Evolutionary conservation across 2,329 filamentous ascomycete genomes (phyloP).

Genomic region (Cadophora gregata): DNA sequence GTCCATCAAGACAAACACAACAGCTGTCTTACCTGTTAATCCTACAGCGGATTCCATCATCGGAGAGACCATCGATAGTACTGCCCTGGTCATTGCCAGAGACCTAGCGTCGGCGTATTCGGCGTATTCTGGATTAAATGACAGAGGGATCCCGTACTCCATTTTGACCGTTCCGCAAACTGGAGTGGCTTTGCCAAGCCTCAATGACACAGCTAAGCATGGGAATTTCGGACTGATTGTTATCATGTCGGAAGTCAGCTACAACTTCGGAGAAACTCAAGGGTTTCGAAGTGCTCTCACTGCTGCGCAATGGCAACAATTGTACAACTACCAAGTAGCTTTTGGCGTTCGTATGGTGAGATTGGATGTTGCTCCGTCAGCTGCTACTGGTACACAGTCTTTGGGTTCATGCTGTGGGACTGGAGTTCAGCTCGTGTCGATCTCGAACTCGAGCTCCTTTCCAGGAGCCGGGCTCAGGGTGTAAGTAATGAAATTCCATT

Average conservation of each 20-base stretch:
- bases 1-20: conserved; percentile 19
- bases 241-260: conserved; percentile 42
- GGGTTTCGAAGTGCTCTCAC: conserved; percentile 50
- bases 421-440: conserved; percentile 56
- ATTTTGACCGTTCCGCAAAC: conserved; percentile 58
- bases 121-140: conserved; percentile 60
- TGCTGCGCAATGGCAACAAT: conserved; percentile 58
- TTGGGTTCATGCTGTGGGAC: conserved; percentile 52
- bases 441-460: conserved; percentile 60
- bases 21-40: not conserved
- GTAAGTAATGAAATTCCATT: not conserved
- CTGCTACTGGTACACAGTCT: conserved; percentile 51
- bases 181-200: conserved; percentile 56
- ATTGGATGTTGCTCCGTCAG: conserved; percentile 60
- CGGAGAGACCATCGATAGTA: conserved; percentile 43
- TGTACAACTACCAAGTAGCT: conserved; percentile 62
- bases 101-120: conserved; percentile 56
- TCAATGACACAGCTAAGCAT: conserved; percentile 53
- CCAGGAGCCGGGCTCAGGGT: conserved; percentile 57
- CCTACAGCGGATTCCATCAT: not conserved
- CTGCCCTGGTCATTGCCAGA: conserved; percentile 61
- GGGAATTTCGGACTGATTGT: conserved; percentile 67
- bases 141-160: conserved; percentile 65
- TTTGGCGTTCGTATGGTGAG: conserved; percentile 67
- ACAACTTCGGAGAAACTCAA: conserved; percentile 54